Conservation (phyloP, 768 basidiomycete genomes). For the Pulveroboletus frians region DNA sequence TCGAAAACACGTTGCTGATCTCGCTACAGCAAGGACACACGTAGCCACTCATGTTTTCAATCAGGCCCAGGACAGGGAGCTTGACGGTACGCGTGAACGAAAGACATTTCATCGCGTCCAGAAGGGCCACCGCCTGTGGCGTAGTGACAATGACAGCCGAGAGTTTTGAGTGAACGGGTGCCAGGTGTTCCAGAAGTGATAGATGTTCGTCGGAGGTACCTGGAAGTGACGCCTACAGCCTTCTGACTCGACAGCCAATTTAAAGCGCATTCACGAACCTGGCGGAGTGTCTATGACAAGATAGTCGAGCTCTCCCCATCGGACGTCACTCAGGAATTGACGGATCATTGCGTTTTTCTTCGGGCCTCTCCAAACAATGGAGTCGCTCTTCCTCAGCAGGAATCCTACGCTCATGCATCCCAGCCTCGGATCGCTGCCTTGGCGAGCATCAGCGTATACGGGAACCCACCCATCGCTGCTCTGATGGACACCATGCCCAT, state of each 20-base stretch:
- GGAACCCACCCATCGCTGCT: conserved; percentile 97
- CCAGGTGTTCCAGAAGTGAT: conserved; percentile 89
- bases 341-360: conserved; percentile 99
- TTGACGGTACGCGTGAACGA: conserved; percentile 89
- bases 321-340: conserved; percentile 91
- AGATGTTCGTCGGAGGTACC: conserved; percentile 99
- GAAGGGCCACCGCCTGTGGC: conserved; percentile 92
- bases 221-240: conserved; percentile 30
- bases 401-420: conserved; percentile 98
- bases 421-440: conserved; percentile 58
- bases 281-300: conserved; percentile 95
- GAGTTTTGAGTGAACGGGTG: conserved; percentile 72
- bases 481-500: conserved; percentile 84
- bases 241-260: background rate
- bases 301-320: conserved; percentile 92
- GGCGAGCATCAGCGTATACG: conserved; percentile 74
- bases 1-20: conserved; percentile 90
- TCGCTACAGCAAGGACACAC: conserved; percentile 97
- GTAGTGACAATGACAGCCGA: conserved; percentile 92
- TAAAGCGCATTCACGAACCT: conserved; percentile 47
- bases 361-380: conserved; percentile 96
- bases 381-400: conserved; percentile 84
- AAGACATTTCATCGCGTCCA: conserved; percentile 93
- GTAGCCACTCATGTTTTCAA: conserved; percentile 99
- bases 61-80: conserved; percentile 82